A percentile compares a stretch with the other conserved stretches of the same genome.
These are phyloP conservation scores for Taiozyma sp. DNA, from an alignment of 1,139 yeast genomes.

Conservation along the genomic window DNA sequence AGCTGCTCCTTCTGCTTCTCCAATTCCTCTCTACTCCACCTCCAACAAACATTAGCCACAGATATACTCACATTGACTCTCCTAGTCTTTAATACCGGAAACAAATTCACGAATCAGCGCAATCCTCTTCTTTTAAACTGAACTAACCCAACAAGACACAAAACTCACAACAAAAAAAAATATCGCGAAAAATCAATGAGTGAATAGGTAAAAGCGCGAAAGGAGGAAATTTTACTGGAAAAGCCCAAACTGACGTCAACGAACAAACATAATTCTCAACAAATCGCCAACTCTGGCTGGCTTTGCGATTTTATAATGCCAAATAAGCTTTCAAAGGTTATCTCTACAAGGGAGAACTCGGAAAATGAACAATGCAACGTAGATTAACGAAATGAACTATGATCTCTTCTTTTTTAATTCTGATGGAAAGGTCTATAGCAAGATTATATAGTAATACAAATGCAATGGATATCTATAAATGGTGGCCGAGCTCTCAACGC, in stretches of 20 bases:
- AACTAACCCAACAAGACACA: not conserved
- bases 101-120: not conserved
- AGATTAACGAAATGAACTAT: not conserved
- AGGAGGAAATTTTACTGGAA: not conserved
- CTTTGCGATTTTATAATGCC: no score
- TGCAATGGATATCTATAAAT: no score
- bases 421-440: no score
- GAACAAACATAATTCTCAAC: not conserved
- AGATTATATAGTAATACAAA: no score
- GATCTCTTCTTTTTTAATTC: no score
- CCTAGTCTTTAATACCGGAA: not conserved
- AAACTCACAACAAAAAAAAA: not conserved
- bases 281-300: not conserved
- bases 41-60: no score
- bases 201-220: not conserved
- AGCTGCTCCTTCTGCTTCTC: not conserved
- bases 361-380: not conserved
- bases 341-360: no score
- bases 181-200: not conserved
- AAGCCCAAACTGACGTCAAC: not conserved
- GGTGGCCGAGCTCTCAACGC: slow-evolving; percentile 34
- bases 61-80: not conserved
- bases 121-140: not conserved
- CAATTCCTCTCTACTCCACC: not conserved
- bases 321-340: no score